A percentile compares a stretch with the other conserved stretches of the same genome.
These are phyloP conservation scores for Saccharomyces jurei DNA, from an alignment of 805 yeast genomes.

Conservation along the genomic window DNA sequence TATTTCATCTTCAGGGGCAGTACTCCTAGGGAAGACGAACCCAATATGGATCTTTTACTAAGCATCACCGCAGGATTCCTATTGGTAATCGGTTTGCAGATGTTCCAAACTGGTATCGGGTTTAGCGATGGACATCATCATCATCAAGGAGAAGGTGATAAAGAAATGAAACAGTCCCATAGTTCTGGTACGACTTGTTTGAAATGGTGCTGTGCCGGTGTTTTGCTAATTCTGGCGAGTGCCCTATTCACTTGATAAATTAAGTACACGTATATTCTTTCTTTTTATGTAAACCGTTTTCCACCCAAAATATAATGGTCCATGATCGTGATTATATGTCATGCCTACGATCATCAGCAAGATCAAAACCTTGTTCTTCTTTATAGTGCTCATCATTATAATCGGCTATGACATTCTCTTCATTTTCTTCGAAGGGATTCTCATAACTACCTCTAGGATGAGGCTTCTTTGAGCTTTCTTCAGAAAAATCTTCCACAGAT, in stretches of 20 bases:
- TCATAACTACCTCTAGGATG: not conserved
- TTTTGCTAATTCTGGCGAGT: constrained; percentile 23
- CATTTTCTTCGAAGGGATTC: not conserved
- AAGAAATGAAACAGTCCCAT: constrained; percentile 21
- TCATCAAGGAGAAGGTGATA: constrained; percentile 22
- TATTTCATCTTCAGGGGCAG: constrained; percentile 38
- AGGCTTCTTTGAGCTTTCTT: not conserved
- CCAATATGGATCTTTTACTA: constrained; percentile 41
- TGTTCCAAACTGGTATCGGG: constrained; percentile 75
- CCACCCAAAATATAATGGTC: not conserved
- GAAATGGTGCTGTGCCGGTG: constrained; percentile 31
- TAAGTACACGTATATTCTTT: not conserved
- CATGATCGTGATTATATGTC: not conserved
- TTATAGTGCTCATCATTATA: not conserved
- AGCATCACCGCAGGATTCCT: constrained; percentile 78
- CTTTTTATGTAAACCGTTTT: not conserved
- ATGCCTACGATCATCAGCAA: not conserved
- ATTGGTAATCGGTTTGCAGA: constrained; percentile 70
- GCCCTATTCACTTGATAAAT: constrained; percentile 12
- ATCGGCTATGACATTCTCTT: not conserved
- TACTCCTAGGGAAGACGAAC: constrained; percentile 29
- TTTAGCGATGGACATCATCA: constrained; percentile 63
- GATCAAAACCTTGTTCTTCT: not conserved
- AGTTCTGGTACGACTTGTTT: constrained; percentile 29
- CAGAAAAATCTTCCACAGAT: not conserved